These are phyloP conservation scores for Galeopsis tetrahit DNA, from an alignment of 257 asterid genomes.

Conservation along the genomic window DNA sequence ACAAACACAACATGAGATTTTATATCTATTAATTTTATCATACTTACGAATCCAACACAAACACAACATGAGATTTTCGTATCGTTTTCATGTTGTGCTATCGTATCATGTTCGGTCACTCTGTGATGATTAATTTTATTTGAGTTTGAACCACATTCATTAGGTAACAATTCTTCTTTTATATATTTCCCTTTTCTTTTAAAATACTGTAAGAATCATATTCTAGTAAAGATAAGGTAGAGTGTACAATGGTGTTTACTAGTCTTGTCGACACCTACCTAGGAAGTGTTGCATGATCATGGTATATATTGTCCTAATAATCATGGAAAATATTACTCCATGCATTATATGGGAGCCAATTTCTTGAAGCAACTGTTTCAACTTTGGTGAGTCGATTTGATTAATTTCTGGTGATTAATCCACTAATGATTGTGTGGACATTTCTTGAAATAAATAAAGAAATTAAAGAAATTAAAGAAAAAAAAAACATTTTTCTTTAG, in stretches of 20 bases:
- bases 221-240: no score
- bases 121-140: no score
- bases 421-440: slow-evolving; percentile 29
- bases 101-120: no score
- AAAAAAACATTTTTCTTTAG: not conserved
- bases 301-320: slow-evolving; percentile 8
- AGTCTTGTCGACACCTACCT: not conserved
- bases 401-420: slow-evolving; percentile 36
- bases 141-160: not conserved
- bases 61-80: no score
- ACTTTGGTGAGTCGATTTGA: slow-evolving; percentile 41
- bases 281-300: slow-evolving; percentile 16
- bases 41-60: no score
- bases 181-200: no score
- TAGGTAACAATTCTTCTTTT: no score
- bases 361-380: slow-evolving; percentile 60
- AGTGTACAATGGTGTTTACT: not conserved
- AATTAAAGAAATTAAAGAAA: not conserved
- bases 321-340: slow-evolving; percentile 35
- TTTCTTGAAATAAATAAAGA: slow-evolving; percentile 15
- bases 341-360: slow-evolving; percentile 43
- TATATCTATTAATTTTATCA: no score
- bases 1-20: no score
- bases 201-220: no score
- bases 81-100: no score